Evolutionary conservation across 2,329 filamentous ascomycete species (phyloP).

Genomic region (Aspergillus ustus): DNA sequence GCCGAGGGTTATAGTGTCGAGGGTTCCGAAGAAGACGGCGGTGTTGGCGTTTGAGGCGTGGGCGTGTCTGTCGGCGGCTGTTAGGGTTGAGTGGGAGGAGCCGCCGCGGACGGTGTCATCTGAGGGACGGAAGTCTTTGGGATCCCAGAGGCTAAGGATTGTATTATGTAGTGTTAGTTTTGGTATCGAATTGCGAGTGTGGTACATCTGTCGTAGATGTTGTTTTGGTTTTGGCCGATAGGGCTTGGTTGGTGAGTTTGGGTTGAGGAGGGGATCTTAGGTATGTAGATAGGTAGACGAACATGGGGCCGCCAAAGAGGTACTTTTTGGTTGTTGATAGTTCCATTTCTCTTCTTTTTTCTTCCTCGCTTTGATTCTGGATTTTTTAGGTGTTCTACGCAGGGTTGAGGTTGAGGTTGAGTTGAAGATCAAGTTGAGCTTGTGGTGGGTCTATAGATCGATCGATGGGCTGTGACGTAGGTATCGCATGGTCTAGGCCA

Average conservation of each 20-base stretch:
- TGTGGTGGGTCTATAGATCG: not conserved
- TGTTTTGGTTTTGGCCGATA: not conserved
- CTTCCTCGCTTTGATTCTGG: not conserved
- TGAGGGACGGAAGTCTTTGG: slow-evolving; percentile 65
- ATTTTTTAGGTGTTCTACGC: not conserved
- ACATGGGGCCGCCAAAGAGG: not conserved
- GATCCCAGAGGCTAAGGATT: slow-evolving; percentile 19
- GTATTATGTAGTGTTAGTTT: not conserved
- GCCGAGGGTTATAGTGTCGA: slow-evolving; percentile 76
- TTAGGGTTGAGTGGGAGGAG: slow-evolving; percentile 62
- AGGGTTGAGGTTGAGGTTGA: not conserved
- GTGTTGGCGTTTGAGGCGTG: slow-evolving; percentile 37
- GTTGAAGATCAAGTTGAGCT: not conserved
- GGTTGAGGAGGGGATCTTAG: no score
- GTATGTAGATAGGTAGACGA: not conserved
- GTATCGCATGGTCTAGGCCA: not conserved
- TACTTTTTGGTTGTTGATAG: not conserved
- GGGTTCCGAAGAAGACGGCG: slow-evolving; percentile 66
- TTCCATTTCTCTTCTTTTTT: not conserved
- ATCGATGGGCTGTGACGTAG: not conserved
- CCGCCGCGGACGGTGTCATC: slow-evolving; percentile 82
- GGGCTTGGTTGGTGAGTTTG: no score
- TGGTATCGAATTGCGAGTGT: not conserved
- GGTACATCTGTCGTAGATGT: not conserved
- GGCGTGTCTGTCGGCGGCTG: slow-evolving; percentile 36